Conservation (phyloP, 177 flowering plant genomes). For the Vitis hybrid region DNA sequence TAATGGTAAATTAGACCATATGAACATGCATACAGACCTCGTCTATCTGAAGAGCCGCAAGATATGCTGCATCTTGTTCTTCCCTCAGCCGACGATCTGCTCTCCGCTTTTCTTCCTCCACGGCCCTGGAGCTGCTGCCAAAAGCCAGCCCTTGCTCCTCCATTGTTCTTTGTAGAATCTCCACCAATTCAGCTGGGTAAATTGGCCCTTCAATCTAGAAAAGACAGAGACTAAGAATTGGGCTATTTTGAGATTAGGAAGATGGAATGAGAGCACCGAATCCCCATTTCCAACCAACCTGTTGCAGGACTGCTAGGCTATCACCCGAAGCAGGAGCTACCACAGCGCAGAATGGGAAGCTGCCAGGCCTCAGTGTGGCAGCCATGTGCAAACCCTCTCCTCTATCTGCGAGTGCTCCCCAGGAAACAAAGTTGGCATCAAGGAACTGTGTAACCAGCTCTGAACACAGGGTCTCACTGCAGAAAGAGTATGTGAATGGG, state of each 20-base stretch:
- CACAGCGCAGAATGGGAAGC: constrained; percentile 69
- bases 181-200: constrained; percentile 62
- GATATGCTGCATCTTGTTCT: constrained; percentile 73
- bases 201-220: constrained; percentile 74
- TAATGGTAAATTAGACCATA: not conserved
- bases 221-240: not conserved
- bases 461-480: constrained; percentile 55
- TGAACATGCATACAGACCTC: constrained; percentile 26
- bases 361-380: constrained; percentile 31
- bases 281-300: constrained; percentile 38
- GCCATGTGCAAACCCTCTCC: constrained; percentile 68
- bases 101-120: constrained; percentile 25
- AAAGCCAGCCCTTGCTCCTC: constrained; percentile 74
- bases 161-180: constrained; percentile 59
- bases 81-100: constrained; percentile 50
- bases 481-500: constrained; percentile 61
- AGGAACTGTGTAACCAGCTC: constrained; percentile 68
- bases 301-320: constrained; percentile 56
- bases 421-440: constrained; percentile 70
- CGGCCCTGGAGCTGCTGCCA: constrained; percentile 13
- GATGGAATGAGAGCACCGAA: not conserved
- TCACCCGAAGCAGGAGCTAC: constrained; percentile 52
- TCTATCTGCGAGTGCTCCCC: constrained; percentile 58
- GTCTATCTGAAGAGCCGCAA: constrained; percentile 57
- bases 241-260: not conserved